These are phyloP conservation scores for Mycena leptocephala DNA, from an alignment of 768 basidiomycete genomes.

Conservation along the genomic window DNA sequence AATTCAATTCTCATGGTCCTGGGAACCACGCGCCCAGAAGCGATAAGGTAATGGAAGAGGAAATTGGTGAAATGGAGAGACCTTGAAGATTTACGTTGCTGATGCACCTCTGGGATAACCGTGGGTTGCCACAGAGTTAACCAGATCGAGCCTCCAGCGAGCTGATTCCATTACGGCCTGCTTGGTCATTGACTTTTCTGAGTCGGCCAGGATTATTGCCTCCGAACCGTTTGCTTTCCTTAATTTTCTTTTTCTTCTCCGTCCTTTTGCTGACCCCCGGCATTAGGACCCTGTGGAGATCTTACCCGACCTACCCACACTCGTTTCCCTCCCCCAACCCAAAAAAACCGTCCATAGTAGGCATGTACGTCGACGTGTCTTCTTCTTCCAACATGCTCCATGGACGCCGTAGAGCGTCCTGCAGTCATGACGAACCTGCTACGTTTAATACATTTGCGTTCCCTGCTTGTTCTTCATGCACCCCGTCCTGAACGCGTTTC, in stretches of 20 bases:
- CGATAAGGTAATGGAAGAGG: conserved; percentile 18
- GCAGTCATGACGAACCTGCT: neutral
- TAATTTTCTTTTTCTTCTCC: conserved; percentile 44
- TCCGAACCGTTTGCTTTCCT: conserved; percentile 46
- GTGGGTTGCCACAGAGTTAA: conserved; percentile 7
- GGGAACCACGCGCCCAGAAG: conserved; percentile 25
- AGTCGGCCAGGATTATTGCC: conserved; percentile 20
- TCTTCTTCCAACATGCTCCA: conserved; percentile 10
- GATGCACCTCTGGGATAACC: no score
- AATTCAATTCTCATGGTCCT: conserved; percentile 34
- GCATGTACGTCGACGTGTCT: conserved; percentile 33
- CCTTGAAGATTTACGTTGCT: neutral
- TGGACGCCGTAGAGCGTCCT: neutral
- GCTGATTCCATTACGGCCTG: conserved; percentile 1
- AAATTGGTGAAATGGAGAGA: conserved; percentile 21
- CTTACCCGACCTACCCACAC: conserved; percentile 21
- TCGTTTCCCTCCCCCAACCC: conserved; percentile 8
- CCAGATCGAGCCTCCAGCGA: neutral
- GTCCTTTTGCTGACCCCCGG: conserved; percentile 42
- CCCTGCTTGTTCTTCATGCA: neutral
- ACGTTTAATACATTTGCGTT: neutral
- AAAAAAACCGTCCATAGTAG: conserved; percentile 10
- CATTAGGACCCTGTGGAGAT: conserved; percentile 3
- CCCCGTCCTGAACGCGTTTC: conserved; percentile 18
- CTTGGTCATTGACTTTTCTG: conserved; percentile 13